Conservation (phyloP, 2,329 filamentous ascomycete species). For the Cladobotryum mycophilum region DNA sequence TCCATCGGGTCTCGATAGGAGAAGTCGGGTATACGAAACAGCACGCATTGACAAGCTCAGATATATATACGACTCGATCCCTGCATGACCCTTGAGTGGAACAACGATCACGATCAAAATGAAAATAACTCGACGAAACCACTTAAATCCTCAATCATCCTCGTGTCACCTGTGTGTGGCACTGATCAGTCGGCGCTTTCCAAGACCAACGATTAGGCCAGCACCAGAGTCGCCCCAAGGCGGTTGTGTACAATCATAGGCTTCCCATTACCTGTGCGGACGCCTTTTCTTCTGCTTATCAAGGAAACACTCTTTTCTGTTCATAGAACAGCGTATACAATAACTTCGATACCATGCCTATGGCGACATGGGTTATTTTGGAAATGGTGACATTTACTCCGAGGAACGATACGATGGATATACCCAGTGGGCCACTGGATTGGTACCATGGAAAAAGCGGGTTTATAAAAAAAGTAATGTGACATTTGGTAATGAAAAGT, state of each 20-base stretch:
- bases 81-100: neutral
- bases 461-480: neutral
- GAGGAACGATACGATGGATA: constrained; percentile 8
- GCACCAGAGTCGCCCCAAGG: too few species aligned
- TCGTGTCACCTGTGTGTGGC: too few species aligned
- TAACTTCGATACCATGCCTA: neutral
- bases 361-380: neutral
- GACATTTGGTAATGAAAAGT: constrained; percentile 8
- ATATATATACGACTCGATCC: neutral
- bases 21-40: neutral
- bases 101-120: neutral
- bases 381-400: neutral
- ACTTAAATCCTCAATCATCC: neutral
- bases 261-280: too few species aligned
- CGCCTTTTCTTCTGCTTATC: too few species aligned
- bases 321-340: neutral
- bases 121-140: neutral
- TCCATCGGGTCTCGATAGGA: neutral
- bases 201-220: too few species aligned
- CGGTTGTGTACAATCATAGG: too few species aligned
- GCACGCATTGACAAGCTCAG: neutral
- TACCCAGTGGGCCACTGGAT: constrained; percentile 10
- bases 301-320: too few species aligned
- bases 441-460: constrained; percentile 2
- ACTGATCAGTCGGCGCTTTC: too few species aligned